Evolutionary conservation across 768 basidiomycete genomes (phyloP), one percentile per base, ranked within the genome.

Genomic region (Mycena leptocephala): DNA sequence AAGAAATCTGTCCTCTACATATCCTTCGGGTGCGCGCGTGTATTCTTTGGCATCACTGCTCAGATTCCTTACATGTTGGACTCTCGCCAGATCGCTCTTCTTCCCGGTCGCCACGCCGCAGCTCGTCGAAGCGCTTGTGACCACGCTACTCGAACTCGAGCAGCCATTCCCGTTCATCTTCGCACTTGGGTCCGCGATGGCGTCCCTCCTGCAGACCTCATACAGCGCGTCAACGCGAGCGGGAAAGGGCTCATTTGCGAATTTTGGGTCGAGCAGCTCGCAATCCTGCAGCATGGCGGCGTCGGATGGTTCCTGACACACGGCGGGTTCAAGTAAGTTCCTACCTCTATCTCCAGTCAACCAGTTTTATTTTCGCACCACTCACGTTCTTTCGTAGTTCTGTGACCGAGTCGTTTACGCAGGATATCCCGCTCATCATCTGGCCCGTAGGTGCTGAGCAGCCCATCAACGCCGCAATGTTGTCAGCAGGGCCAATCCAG

Each of bases 401-500:
- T 5, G 11, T 70, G 13, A 33, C 66, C 10, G 73, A 74, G 39
- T 32, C 73, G 3, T n/a, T 74, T 22, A 37, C 35, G 11, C 59
- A 66, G n/a, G 67, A 66, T 2, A 70, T 75, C 33, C 74, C 74
- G 13, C 59, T 75, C 28, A 69, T 75, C 58, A 64, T 75, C 28
- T 75, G 74, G 74, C 74, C 74, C 5, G 48, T 28, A 1, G 48
- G 48, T n/a, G 67, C 41, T 26, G 74, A 75, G 32, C 74, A 75
- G 53, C 67, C 74, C 14, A 22, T 59, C 4, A 75, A 75, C 67
- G 74, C 67, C 9, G 67, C 59, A 18, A 28, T 66, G 6, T 33
- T 69, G 37, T 61, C 67, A 5, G n/a, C 74, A 18, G 74, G n/a
- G 20, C 74, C 74, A n/a, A 70, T n/a, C 43, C 74, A 0, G 67